A percentile compares a stretch with the other conserved stretches of the same genome.
Evolutionary conservation across 192 early-diverging fungal species (phyloP).

Genomic region (Anaeromyces robustus): DNA sequence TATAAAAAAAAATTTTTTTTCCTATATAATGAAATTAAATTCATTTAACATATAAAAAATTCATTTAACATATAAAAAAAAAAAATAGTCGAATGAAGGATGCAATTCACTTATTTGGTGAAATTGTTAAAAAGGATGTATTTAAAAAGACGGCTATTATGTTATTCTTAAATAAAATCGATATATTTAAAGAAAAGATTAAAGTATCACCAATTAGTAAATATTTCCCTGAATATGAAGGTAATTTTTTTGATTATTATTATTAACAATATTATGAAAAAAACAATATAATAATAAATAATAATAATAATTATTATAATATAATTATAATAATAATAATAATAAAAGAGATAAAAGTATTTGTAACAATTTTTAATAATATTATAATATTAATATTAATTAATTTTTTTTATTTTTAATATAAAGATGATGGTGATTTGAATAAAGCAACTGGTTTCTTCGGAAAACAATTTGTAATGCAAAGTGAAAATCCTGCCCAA

Average conservation of each 20-base stretch:
- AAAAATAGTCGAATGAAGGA: conserved; percentile 39
- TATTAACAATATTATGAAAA: no score
- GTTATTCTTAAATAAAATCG: conserved; percentile 44
- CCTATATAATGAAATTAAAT: no score
- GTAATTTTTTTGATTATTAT: conserved; percentile 17
- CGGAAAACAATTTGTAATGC: conserved; percentile 1
- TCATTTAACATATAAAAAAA: background rate
- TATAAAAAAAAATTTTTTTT: background rate
- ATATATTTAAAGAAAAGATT: conserved; percentile 38
- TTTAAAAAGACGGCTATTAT: conserved; percentile 44
- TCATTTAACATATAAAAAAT: no score
- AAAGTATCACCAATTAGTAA: conserved; percentile 17
- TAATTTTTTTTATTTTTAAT: no score
- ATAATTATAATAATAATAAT: no score
- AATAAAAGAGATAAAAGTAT: no score
- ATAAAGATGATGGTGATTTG: background rate
- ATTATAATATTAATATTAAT: no score
- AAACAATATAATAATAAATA: no score
- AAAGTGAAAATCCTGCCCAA: conserved; percentile 1
- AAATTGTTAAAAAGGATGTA: conserved; percentile 43
- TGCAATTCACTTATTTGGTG: conserved; percentile 37
- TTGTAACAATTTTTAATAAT: no score
- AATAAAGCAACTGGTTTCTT: background rate
- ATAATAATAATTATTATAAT: no score
- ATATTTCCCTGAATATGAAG: conserved; percentile 38